Conservation (phyloP, 2,329 filamentous ascomycete species). For the Thermoascus crustaceus region DNA sequence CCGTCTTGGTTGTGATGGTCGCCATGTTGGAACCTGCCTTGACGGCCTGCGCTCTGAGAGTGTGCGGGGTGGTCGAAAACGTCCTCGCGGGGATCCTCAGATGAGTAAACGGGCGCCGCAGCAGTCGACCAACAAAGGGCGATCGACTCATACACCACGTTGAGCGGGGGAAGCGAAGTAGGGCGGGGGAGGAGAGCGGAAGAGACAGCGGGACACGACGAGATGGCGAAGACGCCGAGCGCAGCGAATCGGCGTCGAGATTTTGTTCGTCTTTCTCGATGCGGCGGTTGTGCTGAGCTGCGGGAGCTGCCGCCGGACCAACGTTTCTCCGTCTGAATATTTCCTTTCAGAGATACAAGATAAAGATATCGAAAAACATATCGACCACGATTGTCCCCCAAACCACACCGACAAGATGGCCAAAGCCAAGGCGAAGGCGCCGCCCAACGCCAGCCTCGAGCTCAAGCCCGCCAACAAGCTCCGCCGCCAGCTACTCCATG, state of each 20-base stretch:
- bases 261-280: too few species aligned
- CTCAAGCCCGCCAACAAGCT: conserved; percentile 67
- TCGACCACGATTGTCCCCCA: too few species aligned
- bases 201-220: conserved; percentile 8
- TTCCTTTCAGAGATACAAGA: conserved; percentile 1
- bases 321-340: conserved; percentile 1
- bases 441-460: conserved; percentile 39
- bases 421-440: conserved; percentile 32
- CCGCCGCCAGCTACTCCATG: conserved; percentile 66
- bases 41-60: conserved; percentile 20
- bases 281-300: too few species aligned
- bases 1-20: conserved; percentile 70
- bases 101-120: conserved; percentile 25
- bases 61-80: conserved; percentile 35
- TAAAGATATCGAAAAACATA: too few species aligned
- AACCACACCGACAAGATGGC: too few species aligned
- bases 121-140: conserved; percentile 25
- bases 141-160: conserved; percentile 34
- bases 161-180: conserved; percentile 12
- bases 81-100: conserved; percentile 24
- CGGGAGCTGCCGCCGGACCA: not conserved
- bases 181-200: conserved; percentile 9
- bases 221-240: too few species aligned
- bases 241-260: too few species aligned
- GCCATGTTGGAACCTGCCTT: conserved; percentile 42